Base-by-base conservation (phyloP, 305 asterid genomes). In the Withania somnifera region DNA sequence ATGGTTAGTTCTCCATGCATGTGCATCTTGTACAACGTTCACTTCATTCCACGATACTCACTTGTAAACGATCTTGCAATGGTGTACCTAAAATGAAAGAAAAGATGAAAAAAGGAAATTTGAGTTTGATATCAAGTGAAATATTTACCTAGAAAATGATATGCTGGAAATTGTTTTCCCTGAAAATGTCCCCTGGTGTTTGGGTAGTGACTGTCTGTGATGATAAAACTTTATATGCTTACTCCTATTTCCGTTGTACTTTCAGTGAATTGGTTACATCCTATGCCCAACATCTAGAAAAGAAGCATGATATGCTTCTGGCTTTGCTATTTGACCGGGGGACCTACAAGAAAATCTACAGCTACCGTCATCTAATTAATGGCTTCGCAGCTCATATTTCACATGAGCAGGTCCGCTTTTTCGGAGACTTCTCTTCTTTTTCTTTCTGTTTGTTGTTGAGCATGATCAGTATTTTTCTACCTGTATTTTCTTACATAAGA, bases 251-350 rank as follows among this genome's bases (percentile, higher is more conserved):
- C 17, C 60, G 53, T 45, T 85, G 56, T 64, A 68, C 83, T 86
- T 91, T 68, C 93, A 94, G 99, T 84, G 97, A 94, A 45, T 78
- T 85, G 79, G 97, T 90, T 77, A 82, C 87, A 73, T 90, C 95
- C 22, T 97, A 97, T 84, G 91, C 94, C 73, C 91, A 54, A 34
- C 99, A 97, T 86, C 89, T 97, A 73, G 97, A 87, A 85, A 92
- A 88, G 88, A 92, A 90, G 80, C 99, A 97, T 79, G 99, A 97
- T 76, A 94, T 94, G 98, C 94, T 97, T 90, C 98, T 97, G 3
- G 97, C 86, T 58, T 86, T 93, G 97, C 86, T 97, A 81, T 97
- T 97, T 83, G 98, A 92, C 36, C 86, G 61, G 76, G 98, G 98
- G 60, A 88, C 94, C 53, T 97, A 90, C 91, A 90, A 88, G 89